Conservation (phyloP, 2,329 filamentous ascomycete species). For the Verticillium albo-atrum region DNA sequence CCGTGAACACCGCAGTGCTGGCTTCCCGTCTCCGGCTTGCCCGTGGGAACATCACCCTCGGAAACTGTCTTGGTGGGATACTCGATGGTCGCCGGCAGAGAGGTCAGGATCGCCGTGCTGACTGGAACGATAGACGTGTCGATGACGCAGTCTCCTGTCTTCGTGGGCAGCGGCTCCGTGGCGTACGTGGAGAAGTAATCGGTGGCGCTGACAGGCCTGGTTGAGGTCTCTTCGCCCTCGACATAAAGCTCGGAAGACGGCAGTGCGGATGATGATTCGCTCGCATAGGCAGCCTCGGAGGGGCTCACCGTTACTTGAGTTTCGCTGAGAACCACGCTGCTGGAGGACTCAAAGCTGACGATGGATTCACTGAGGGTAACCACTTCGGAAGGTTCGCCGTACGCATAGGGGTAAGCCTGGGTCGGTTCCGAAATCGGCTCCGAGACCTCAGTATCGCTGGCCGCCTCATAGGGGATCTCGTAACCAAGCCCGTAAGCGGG, state of each 20-base stretch:
- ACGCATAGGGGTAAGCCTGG: background rate
- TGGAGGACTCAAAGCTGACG: background rate
- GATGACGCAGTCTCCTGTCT: constrained; percentile 20
- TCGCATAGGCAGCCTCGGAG: background rate
- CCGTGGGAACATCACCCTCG: constrained; percentile 21
- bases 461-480: background rate
- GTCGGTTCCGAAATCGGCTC: background rate
- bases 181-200: constrained; percentile 8
- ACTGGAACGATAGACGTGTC: constrained; percentile 27
- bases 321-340: background rate
- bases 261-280: background rate
- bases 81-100: constrained; percentile 17
- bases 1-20: constrained; percentile 35
- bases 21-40: constrained; percentile 20
- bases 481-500: background rate
- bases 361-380: background rate
- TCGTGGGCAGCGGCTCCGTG: background rate
- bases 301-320: background rate
- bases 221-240: background rate
- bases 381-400: background rate
- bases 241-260: background rate
- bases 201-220: background rate
- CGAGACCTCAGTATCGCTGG: background rate
- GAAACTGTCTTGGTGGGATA: constrained; percentile 25
- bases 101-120: constrained; percentile 17